phyloP scores from a whole-genome alignment of 345 rosid genomes.

The Sisymbrium irio region DNA sequence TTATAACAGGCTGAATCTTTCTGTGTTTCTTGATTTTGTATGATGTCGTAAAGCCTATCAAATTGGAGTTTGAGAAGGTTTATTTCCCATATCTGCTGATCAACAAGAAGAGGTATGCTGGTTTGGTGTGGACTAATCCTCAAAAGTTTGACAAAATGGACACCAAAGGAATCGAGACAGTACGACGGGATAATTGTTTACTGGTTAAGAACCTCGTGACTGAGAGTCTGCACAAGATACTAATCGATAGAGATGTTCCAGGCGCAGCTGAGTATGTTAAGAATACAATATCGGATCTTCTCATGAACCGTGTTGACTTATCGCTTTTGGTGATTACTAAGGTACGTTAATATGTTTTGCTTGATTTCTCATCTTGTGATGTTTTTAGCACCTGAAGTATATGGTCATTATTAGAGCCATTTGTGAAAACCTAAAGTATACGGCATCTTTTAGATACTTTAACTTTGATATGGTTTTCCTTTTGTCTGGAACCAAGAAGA shows the following conservation, averaged over 20 bases:
- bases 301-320: constrained; percentile 95
- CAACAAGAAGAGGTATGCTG: constrained; percentile 99
- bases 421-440: background rate
- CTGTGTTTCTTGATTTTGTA: constrained; percentile 17
- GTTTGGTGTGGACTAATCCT: constrained; percentile 88
- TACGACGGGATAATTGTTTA: constrained; percentile 95
- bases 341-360: constrained; percentile 41
- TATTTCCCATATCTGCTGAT: constrained; percentile 90
- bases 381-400: background rate
- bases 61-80: constrained; percentile 97
- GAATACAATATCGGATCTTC: constrained; percentile 91
- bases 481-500: background rate
- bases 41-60: constrained; percentile 79
- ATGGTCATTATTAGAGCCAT: constrained; percentile 17
- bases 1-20: background rate
- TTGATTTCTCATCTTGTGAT: constrained; percentile 21
- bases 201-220: constrained; percentile 90
- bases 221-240: constrained; percentile 89
- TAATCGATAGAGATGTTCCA: constrained; percentile 80
- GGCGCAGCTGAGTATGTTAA: constrained; percentile 90
- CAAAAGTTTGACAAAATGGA: constrained; percentile 90
- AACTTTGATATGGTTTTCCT: background rate
- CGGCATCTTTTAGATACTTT: background rate
- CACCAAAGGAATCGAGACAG: constrained; percentile 98
- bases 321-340: constrained; percentile 97